These are phyloP conservation scores for Elsinoe batatas DNA, from an alignment of 2,329 filamentous ascomycete species.

Conservation along the genomic window DNA sequence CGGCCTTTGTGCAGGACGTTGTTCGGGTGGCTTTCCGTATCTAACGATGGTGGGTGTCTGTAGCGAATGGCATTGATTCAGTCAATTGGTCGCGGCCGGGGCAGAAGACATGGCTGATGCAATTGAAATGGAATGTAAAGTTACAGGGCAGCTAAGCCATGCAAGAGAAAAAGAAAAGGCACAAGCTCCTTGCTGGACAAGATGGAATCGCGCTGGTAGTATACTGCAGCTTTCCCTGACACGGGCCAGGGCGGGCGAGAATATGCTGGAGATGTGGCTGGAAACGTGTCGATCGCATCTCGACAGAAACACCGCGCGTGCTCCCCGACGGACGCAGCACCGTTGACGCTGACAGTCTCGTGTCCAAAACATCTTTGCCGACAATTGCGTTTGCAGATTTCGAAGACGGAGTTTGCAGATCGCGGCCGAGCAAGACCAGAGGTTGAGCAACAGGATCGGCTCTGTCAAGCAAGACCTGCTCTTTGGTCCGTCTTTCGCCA, in stretches of 20 bases:
- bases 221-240: neutral
- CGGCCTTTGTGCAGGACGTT: constrained; percentile 3
- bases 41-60: constrained; percentile 1
- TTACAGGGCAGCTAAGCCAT: neutral
- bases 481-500: neutral
- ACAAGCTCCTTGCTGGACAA: neutral
- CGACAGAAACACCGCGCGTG: neutral
- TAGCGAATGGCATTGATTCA: constrained; percentile 9
- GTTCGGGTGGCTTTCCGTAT: constrained; percentile 7
- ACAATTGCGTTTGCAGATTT: constrained; percentile 1
- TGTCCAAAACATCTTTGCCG: neutral
- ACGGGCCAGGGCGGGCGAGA: neutral
- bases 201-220: constrained; percentile 1
- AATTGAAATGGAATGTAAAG: neutral
- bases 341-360: constrained; percentile 1
- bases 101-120: neutral
- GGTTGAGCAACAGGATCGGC: neutral
- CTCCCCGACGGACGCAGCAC: neutral
- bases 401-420: constrained; percentile 7
- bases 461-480: neutral
- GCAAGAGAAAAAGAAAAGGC: constrained; percentile 1
- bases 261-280: constrained; percentile 9
- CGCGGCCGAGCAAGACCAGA: neutral
- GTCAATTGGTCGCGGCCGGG: constrained; percentile 1
- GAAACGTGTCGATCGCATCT: constrained; percentile 5